Evolutionary conservation across 352 stramenopile species (phyloP).

Genomic region (Phytophthora europaea): DNA sequence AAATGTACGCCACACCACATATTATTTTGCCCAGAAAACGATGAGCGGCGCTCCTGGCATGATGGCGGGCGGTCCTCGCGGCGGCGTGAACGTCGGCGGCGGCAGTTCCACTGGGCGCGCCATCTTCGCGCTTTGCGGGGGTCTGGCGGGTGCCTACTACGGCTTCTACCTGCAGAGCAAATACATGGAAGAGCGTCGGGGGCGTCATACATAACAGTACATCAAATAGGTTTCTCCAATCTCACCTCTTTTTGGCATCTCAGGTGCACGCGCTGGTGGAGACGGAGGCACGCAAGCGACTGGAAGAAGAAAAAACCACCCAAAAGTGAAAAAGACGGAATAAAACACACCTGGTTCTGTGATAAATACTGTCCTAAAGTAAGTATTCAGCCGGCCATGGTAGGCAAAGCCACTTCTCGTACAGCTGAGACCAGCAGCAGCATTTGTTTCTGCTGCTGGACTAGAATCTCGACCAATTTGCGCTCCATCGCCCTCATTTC

Average conservation of each 20-base stretch:
- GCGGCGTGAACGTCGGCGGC: slow-evolving; percentile 77
- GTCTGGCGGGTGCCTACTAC: slow-evolving; percentile 77
- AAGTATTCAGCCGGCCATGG: slow-evolving; percentile 10
- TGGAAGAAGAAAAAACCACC: slow-evolving; percentile 48
- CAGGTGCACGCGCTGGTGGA: slow-evolving; percentile 74
- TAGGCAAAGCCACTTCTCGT: slow-evolving; percentile 43
- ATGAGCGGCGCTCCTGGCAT: slow-evolving; percentile 29
- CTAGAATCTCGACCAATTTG: slow-evolving; percentile 86
- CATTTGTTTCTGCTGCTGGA: slow-evolving; percentile 89
- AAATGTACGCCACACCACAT: slow-evolving; percentile 17
- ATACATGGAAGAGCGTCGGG: slow-evolving; percentile 82
- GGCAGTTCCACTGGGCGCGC: slow-evolving; percentile 75
- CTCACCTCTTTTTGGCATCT: slow-evolving; percentile 18
- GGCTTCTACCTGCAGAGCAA: slow-evolving; percentile 89
- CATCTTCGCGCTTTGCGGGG: slow-evolving; percentile 74
- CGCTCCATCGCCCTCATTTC: slow-evolving; percentile 84
- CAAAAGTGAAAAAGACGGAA: slow-evolving; percentile 12
- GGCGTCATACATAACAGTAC: slow-evolving; percentile 24
- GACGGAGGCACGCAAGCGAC: slow-evolving; percentile 68
- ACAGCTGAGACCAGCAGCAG: slow-evolving; percentile 57
- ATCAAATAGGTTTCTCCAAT: not conserved
- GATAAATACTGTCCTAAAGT: slow-evolving; percentile 26
- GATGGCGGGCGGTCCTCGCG: slow-evolving; percentile 29
- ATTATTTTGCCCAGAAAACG: slow-evolving; percentile 5
- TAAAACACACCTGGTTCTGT: slow-evolving; percentile 22